A percentile compares a stretch with the other conserved stretches of the same genome.
Evolutionary conservation across 2,329 filamentous ascomycete genomes (phyloP).

Genomic region (Cladosporium sp.): DNA sequence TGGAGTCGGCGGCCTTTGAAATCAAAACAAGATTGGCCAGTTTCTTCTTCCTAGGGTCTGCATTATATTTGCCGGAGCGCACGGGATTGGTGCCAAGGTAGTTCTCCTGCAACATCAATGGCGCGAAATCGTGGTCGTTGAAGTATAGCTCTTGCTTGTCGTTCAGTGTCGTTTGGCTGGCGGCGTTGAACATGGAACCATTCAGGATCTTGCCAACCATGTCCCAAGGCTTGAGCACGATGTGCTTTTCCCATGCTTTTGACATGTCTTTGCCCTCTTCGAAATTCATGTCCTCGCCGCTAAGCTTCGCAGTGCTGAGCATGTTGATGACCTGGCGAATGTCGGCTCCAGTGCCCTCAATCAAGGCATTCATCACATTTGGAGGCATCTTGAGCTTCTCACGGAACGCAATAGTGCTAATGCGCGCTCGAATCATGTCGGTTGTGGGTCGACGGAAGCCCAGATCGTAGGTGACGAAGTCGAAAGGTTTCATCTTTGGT

Average conservation of each 20-base stretch:
- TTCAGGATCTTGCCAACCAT: conserved; percentile 91
- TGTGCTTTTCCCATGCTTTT: conserved; percentile 97
- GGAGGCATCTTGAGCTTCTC: conserved; percentile 84
- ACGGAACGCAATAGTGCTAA: conserved; percentile 92
- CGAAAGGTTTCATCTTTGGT: conserved; percentile 98
- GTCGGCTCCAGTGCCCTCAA: conserved; percentile 92
- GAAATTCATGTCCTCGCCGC: conserved; percentile 75
- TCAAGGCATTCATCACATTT: conserved; percentile 84
- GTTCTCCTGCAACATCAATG: conserved; percentile 97
- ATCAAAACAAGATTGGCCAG: conserved; percentile 83
- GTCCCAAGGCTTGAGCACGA: conserved; percentile 96
- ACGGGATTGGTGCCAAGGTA: conserved; percentile 83
- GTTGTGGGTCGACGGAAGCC: conserved; percentile 86
- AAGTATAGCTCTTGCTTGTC: conserved; percentile 99
- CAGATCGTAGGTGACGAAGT: conserved; percentile 79
- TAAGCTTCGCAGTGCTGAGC: conserved; percentile 90
- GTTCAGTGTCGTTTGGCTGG: conserved; percentile 84
- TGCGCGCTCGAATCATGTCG: conserved; percentile 85
- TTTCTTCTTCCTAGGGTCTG: conserved; percentile 61
- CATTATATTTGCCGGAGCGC: conserved; percentile 60
- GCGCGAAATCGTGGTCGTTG: conserved; percentile 98
- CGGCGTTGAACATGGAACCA: conserved; percentile 78
- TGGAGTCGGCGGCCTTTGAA: conserved; percentile 88
- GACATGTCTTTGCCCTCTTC: conserved; percentile 91
- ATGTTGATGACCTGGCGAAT: conserved; percentile 99